phyloP scores from a whole-genome alignment of 768 basidiomycete genomes.

The Pisolithus sp. region DNA sequence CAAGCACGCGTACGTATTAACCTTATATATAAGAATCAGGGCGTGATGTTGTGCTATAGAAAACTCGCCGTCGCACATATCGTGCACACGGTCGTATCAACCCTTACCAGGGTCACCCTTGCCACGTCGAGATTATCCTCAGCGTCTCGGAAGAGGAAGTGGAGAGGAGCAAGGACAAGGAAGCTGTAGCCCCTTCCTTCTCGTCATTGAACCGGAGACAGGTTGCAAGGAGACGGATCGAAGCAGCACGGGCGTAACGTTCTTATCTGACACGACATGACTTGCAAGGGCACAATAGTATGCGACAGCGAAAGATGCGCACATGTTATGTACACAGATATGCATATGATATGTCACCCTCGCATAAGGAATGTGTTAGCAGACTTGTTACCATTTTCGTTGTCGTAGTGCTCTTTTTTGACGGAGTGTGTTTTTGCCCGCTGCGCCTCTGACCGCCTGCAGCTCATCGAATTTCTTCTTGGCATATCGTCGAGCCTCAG shows the following conservation, averaged over 20 bases:
- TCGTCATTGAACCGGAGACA: constrained; percentile 78
- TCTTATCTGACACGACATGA: constrained; percentile 11
- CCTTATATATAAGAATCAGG: not conserved
- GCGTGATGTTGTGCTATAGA: constrained; percentile 38
- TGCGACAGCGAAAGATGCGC: constrained; percentile 10
- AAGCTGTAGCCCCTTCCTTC: constrained; percentile 41
- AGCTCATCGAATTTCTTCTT: constrained; percentile 86
- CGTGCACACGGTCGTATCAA: constrained; percentile 97
- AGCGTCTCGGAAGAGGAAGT: constrained; percentile 74
- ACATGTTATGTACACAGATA: constrained; percentile 23
- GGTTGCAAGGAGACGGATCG: constrained; percentile 80
- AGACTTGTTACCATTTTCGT: constrained; percentile 55
- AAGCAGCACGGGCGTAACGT: constrained; percentile 62
- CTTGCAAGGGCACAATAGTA: constrained; percentile 8
- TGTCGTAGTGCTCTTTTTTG: constrained; percentile 57
- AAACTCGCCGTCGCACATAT: constrained; percentile 99
- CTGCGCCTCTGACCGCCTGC: constrained; percentile 58
- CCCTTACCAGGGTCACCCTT: constrained; percentile 97
- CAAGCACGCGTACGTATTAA: constrained; percentile 82
- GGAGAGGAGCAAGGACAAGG: constrained; percentile 87
- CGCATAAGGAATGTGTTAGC: not conserved
- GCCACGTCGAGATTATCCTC: constrained; percentile 94
- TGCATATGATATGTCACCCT: constrained; percentile 24
- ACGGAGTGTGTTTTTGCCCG: constrained; percentile 63
- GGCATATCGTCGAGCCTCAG: constrained; percentile 80